Percentiles rank a stretch among this genome's conserved stretches.
Evolutionary conservation across 164 flowering plant species (phyloP).

Genomic region (Magnolia changhungtana): DNA sequence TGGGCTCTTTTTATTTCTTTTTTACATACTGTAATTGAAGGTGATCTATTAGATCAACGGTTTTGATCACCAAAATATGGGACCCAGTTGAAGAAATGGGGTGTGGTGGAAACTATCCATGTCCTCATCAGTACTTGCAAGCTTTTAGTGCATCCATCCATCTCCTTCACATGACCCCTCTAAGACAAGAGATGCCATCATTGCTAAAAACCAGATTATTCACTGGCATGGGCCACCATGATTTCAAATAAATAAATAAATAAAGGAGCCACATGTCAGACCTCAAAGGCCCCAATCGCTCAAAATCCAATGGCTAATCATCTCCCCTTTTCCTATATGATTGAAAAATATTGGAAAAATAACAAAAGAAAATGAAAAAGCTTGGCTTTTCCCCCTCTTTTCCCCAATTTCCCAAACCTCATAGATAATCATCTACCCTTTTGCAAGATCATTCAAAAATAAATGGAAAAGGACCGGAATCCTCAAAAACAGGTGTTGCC

Average conservation of each 20-base stretch:
- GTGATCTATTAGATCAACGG: neutral
- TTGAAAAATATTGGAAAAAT: slow-evolving; percentile 4
- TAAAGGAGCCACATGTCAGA: slow-evolving; percentile 46
- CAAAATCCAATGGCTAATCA: slow-evolving; percentile 37
- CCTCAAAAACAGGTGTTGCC: no score
- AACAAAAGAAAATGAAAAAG: neutral
- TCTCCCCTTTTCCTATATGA: slow-evolving; percentile 19
- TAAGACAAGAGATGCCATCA: slow-evolving; percentile 31
- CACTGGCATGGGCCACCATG: slow-evolving; percentile 60
- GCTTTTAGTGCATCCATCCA: slow-evolving; percentile 4
- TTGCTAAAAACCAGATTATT: slow-evolving; percentile 51
- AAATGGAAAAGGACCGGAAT: no score
- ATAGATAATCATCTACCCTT: slow-evolving; percentile 4
- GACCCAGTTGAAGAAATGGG: neutral
- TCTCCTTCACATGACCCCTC: slow-evolving; percentile 2
- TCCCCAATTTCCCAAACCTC: slow-evolving; percentile 16
- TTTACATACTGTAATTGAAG: neutral
- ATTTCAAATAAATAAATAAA: slow-evolving; percentile 26
- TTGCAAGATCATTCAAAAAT: neutral
- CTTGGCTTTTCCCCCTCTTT: neutral
- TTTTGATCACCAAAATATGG: neutral
- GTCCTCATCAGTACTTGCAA: neutral
- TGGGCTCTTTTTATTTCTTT: neutral
- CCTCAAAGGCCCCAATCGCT: slow-evolving; percentile 27
- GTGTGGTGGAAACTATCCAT: neutral